Conservation (phyloP, 805 yeast species). For the Blastobotrys muscicola region DNA sequence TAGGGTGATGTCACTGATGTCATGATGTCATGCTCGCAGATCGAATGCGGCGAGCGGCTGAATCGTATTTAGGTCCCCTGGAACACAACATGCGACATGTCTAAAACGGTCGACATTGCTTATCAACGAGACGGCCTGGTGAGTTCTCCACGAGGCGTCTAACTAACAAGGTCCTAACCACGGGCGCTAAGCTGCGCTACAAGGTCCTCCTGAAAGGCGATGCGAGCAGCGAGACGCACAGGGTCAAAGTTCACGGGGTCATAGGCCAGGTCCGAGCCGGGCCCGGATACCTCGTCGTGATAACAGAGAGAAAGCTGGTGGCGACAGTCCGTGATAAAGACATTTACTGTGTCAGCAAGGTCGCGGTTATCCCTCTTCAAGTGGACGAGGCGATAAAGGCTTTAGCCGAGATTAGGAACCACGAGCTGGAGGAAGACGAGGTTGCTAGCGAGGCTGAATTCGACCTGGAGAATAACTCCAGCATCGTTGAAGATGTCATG, state of each 20-base stretch:
- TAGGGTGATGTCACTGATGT: too few relatives aligned
- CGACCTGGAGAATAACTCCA: neutral
- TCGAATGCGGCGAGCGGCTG: too few relatives aligned
- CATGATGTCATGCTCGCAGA: too few relatives aligned
- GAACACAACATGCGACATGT: too few relatives aligned
- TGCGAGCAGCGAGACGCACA: neutral
- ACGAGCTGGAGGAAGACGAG: conserved; percentile 3
- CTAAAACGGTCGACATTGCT: too few relatives aligned
- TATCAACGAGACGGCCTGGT: too few relatives aligned
- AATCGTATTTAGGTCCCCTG: too few relatives aligned
- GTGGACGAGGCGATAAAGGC: conserved; percentile 4
- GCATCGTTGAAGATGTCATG: neutral
- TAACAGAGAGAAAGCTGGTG: conserved; percentile 11
- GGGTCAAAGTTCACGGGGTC: conserved; percentile 9
- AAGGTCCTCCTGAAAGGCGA: too few relatives aligned
- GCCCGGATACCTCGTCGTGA: conserved; percentile 13
- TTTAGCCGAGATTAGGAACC: conserved; percentile 2
- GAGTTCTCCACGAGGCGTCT: too few relatives aligned
- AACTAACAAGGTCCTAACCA: too few relatives aligned
- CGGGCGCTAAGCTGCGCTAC: too few relatives aligned
- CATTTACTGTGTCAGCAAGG: conserved; percentile 11
- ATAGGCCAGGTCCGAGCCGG: conserved; percentile 14
- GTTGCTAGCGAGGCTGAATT: neutral
- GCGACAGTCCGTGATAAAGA: conserved; percentile 7
- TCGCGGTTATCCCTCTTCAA: conserved; percentile 15